A percentile compares a stretch with the other conserved stretches of the same genome.
Evolutionary conservation across 176 grass and related monocot genomes (phyloP).

Genomic region (Carex myosuroides): DNA sequence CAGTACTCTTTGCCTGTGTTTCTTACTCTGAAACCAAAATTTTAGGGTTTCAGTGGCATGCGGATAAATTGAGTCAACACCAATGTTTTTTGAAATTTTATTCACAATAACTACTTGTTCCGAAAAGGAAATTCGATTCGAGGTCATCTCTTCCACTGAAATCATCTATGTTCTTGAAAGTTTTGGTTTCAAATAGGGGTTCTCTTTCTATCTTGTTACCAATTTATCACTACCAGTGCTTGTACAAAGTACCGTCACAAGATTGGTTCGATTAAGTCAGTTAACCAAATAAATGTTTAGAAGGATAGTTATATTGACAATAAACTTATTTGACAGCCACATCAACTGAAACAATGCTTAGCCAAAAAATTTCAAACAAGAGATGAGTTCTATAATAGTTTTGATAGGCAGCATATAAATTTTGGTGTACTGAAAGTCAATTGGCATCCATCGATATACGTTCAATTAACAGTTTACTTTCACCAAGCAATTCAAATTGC

Average conservation of each 20-base stretch:
- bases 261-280: background rate
- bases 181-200: background rate
- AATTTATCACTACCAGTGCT: background rate
- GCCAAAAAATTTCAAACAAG: background rate
- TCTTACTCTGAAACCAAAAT: background rate
- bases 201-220: background rate
- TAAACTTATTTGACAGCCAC: background rate
- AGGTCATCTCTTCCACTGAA: background rate
- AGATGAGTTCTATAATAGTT: background rate
- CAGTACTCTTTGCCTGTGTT: background rate
- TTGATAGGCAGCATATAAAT: background rate
- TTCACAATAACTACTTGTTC: background rate
- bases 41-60: background rate
- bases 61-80: background rate
- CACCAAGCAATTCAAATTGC: background rate
- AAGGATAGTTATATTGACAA: background rate
- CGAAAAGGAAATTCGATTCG: background rate
- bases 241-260: background rate
- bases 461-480: background rate
- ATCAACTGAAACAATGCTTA: background rate
- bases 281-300: background rate
- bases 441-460: background rate
- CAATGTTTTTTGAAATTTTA: background rate
- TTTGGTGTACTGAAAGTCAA: background rate
- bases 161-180: background rate